A percentile compares a stretch with the other conserved stretches of the same genome.
Conservation (phyloP, 1,284 basidiomycete genomes). For the Ganoderma resinaceum region DNA sequence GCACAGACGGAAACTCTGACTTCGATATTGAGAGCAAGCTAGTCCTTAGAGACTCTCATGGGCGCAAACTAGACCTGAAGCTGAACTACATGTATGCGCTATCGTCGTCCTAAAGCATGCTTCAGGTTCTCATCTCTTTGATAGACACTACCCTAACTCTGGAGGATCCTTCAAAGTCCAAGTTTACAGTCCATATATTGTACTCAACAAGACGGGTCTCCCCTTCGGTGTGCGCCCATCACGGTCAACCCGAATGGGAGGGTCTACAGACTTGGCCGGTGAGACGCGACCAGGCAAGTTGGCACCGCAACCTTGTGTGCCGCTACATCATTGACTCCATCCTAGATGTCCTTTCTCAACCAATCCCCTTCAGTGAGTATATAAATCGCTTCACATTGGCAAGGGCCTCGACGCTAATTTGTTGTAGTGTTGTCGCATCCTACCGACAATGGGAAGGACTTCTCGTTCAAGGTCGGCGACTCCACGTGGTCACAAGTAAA, state of each 20-base stretch:
- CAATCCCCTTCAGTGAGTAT: constrained; percentile 80
- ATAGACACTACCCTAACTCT: constrained; percentile 85
- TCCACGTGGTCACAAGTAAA: constrained; percentile 92
- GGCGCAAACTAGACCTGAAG: constrained; percentile 83
- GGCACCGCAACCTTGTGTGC: neutral
- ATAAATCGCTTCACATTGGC: neutral
- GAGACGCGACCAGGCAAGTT: constrained; percentile 63
- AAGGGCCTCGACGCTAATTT: constrained; percentile 43
- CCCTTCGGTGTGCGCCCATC: constrained; percentile 82
- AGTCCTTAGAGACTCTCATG: constrained; percentile 77
- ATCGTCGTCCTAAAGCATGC: neutral
- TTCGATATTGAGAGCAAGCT: constrained; percentile 84
- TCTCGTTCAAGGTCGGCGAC: constrained; percentile 85
- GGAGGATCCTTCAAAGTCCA: constrained; percentile 99
- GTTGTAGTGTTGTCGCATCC: constrained; percentile 87
- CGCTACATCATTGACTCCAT: constrained; percentile 4
- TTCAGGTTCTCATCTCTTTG: neutral
- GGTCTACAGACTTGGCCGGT: constrained; percentile 87
- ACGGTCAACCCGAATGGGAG: constrained; percentile 74
- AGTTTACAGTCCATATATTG: constrained; percentile 91
- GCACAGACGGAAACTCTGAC: constrained; percentile 92
- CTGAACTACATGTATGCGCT: constrained; percentile 86
- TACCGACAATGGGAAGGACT: constrained; percentile 84
- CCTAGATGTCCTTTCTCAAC: constrained; percentile 62
- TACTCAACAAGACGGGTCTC: constrained; percentile 94